phyloP scores from a whole-genome alignment of 2,329 filamentous ascomycete genomes.

The Aspergillus arachidicola region DNA sequence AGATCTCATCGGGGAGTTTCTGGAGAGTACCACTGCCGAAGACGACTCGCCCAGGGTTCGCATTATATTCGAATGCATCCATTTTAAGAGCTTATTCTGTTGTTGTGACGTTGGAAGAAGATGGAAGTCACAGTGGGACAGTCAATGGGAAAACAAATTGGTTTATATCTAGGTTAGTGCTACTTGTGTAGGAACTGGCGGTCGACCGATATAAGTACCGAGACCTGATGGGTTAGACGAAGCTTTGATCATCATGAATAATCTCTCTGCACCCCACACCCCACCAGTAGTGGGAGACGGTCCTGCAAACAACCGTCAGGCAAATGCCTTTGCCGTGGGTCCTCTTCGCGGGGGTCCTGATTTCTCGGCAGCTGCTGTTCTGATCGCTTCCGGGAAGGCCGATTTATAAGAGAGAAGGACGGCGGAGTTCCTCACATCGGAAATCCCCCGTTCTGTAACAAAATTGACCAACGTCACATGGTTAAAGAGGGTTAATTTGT shows the following conservation, averaged over 20 bases:
- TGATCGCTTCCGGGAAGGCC: slow-evolving; percentile 4
- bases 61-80: slow-evolving; percentile 60
- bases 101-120: neutral
- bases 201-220: neutral
- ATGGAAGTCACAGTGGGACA: neutral
- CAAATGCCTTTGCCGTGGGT: slow-evolving; percentile 23
- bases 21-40: slow-evolving; percentile 60
- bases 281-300: slow-evolving; percentile 14
- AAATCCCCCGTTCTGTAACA: slow-evolving; percentile 6
- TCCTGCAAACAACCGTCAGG: slow-evolving; percentile 20
- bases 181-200: neutral
- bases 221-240: neutral
- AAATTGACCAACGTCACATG: neutral
- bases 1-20: slow-evolving; percentile 48
- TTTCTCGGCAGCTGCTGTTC: slow-evolving; percentile 14
- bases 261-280: slow-evolving; percentile 23
- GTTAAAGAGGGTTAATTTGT: neutral
- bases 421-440: slow-evolving; percentile 2
- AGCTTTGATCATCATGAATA: slow-evolving; percentile 30
- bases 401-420: neutral
- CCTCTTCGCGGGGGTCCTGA: slow-evolving; percentile 5
- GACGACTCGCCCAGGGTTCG: slow-evolving; percentile 57
- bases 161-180: neutral
- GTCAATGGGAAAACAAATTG: neutral
- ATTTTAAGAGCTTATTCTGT: slow-evolving; percentile 33